phyloP scores from a whole-genome alignment of 192 early-diverging fungal genomes.

The Kickxella alabastrina region DNA sequence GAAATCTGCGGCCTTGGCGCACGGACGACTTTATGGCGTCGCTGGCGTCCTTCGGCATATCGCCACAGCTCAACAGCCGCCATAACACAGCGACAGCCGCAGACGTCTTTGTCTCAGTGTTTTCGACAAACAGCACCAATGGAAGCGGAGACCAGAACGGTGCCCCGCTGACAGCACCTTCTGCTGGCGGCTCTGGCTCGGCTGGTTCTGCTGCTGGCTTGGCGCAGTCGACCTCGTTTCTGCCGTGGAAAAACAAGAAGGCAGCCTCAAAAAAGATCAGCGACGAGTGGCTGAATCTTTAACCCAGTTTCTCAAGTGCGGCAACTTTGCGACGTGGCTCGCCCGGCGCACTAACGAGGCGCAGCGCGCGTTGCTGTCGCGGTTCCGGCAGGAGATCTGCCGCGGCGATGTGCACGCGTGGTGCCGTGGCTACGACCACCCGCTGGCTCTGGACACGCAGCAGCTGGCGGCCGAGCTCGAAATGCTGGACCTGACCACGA shows the following conservation, averaged over 20 bases:
- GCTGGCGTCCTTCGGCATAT: constrained; percentile 41
- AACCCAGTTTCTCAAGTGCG: constrained; percentile 85
- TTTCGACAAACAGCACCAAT: too few relatives aligned
- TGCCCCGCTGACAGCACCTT: too few relatives aligned
- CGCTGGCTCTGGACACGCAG: constrained; percentile 28
- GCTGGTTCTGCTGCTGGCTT: not conserved
- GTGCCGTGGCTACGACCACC: constrained; percentile 48
- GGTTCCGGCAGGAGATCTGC: constrained; percentile 72
- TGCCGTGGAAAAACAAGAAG: constrained; percentile 37
- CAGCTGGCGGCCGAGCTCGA: constrained; percentile 48
- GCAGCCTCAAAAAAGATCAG: constrained; percentile 50
- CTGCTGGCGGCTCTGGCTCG: not conserved
- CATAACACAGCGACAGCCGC: constrained; percentile 20
- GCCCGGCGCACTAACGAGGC: constrained; percentile 73
- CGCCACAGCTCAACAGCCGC: constrained; percentile 42
- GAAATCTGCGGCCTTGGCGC: constrained; percentile 44
- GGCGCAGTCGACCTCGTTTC: constrained; percentile 7
- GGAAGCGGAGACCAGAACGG: constrained; percentile 5
- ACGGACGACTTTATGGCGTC: constrained; percentile 49
- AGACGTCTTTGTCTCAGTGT: constrained; percentile 34
- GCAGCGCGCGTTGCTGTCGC: constrained; percentile 71
- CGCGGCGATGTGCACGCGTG: constrained; percentile 47
- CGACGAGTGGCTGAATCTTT: constrained; percentile 67
- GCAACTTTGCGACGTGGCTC: constrained; percentile 96
- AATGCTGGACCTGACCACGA: constrained; percentile 41